phyloP scores from a whole-genome alignment of 2,329 filamentous ascomycete species.

The Alternaria conjuncta region DNA sequence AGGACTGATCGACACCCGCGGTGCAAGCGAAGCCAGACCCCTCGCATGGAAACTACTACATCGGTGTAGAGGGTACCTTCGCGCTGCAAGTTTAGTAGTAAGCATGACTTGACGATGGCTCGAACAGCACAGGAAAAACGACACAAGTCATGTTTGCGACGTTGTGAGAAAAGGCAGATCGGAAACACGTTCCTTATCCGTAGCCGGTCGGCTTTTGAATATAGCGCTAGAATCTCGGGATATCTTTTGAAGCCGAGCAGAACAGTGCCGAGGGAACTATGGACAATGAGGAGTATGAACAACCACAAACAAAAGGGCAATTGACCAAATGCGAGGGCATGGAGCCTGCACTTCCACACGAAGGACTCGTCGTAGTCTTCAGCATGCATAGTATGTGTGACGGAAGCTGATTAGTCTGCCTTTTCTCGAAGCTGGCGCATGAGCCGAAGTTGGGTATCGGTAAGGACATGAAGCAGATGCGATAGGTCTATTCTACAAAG shows the following conservation, averaged over 20 bases:
- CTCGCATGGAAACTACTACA: neutral
- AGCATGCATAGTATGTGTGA: neutral
- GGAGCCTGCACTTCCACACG: neutral
- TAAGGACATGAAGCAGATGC: neutral
- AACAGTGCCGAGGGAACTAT: neutral
- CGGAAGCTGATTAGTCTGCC: neutral
- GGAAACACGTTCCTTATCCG: neutral
- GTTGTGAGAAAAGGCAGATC: neutral
- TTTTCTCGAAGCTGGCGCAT: neutral
- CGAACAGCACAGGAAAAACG: neutral
- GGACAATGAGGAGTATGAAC: neutral
- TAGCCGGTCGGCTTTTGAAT: neutral
- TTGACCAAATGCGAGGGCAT: neutral
- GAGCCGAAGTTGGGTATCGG: neutral
- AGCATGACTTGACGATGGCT: neutral
- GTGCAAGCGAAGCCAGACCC: constrained; percentile 8
- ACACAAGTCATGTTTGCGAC: neutral
- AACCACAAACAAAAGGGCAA: neutral
- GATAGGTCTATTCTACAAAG: neutral
- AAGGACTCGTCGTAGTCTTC: neutral
- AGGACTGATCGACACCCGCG: constrained; percentile 19
- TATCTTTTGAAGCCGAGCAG: neutral
- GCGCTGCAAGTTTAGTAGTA: neutral
- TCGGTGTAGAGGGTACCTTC: neutral
- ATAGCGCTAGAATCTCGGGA: neutral